Conservation (phyloP, 2,329 filamentous ascomycete species). For the Parastagonospora nodorum region DNA sequence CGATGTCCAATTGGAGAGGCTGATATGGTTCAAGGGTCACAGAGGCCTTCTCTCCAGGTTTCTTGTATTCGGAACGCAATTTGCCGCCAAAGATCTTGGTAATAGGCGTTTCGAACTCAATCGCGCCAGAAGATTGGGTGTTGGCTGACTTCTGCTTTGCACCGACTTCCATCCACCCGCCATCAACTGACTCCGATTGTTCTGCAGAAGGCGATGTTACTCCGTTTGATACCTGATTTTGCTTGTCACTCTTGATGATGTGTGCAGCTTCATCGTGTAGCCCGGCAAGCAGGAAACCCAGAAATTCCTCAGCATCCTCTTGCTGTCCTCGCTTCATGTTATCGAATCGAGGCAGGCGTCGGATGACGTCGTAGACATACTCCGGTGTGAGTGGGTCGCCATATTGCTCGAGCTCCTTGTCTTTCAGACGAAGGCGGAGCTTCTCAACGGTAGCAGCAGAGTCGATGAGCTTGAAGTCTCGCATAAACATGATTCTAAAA, state of each 20-base stretch:
- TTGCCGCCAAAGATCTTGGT: slow-evolving; percentile 95
- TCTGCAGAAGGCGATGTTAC: slow-evolving; percentile 53
- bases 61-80: slow-evolving; percentile 84
- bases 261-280: slow-evolving; percentile 90
- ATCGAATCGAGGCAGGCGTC: slow-evolving; percentile 82
- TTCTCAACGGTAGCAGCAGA: slow-evolving; percentile 76
- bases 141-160: slow-evolving; percentile 86
- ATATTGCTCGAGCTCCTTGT: slow-evolving; percentile 83
- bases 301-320: slow-evolving; percentile 96
- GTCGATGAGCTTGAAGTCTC: slow-evolving; percentile 85
- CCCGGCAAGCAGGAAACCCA: slow-evolving; percentile 89
- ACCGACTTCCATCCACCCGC: slow-evolving; percentile 94
- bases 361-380: slow-evolving; percentile 93
- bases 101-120: slow-evolving; percentile 76
- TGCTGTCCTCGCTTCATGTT: slow-evolving; percentile 97
- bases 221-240: slow-evolving; percentile 30
- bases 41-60: slow-evolving; percentile 85
- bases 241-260: slow-evolving; percentile 65
- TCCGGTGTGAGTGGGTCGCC: slow-evolving; percentile 91
- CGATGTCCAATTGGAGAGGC: slow-evolving; percentile 92
- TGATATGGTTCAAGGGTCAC: slow-evolving; percentile 94
- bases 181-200: slow-evolving; percentile 54
- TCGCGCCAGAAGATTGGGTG: slow-evolving; percentile 81
- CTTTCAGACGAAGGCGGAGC: slow-evolving; percentile 75
- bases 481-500: slow-evolving; percentile 88